Evolutionary conservation across 768 basidiomycete genomes (phyloP), one percentile per base, ranked within the genome.

Genomic region (Russula virescens): DNA sequence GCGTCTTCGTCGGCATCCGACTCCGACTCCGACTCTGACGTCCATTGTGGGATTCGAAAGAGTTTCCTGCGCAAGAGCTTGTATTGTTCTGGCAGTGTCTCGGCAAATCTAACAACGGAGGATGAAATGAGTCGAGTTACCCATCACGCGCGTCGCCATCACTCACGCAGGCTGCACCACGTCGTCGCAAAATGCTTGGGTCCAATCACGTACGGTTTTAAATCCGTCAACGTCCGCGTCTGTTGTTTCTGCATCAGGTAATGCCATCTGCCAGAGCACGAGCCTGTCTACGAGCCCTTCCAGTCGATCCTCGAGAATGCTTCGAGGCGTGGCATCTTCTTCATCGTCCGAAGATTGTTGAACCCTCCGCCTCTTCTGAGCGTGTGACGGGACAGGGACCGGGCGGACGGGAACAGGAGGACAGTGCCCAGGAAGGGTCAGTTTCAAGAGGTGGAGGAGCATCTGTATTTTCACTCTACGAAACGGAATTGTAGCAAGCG

Each of bases 391-490:
- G n/a, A n/a, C 46, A 1, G 3, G 72, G 62, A 13, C 18, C 46
- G 56, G 19, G 69, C 66, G 35, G 65, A 66, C 16, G 68, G 64
- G 55, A 71, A 54, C n/a, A 70, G 67, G 21, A 70, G 69, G 42
- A 57, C 68, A 69, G 13, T 75, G 75, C 1, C 81, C 80, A 11
- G 85, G 83, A 9, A 90, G 75, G 11, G 85, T 84, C 2, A 91
- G 75, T 55, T 85, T 83, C 42, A 87, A 76, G 63, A 87, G 71
- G 66, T 89, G 82, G 1, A 93, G 75, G 1, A 91, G 76, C 51
- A 91, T 86, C 71, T 92, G 90, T 23, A 92, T 81, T 72, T 85
- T 83, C 9, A 86, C 81, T 73, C 90, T 92, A 65, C 35, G n/a
- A 25, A 19, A 38, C 8, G 38, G 13, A 2, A 11, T 2, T 13